Evolutionary conservation across 352 stramenopile genomes (phyloP), one percentile per base, ranked within the genome.

Genomic region (Hyaloperonospora brassicae): DNA sequence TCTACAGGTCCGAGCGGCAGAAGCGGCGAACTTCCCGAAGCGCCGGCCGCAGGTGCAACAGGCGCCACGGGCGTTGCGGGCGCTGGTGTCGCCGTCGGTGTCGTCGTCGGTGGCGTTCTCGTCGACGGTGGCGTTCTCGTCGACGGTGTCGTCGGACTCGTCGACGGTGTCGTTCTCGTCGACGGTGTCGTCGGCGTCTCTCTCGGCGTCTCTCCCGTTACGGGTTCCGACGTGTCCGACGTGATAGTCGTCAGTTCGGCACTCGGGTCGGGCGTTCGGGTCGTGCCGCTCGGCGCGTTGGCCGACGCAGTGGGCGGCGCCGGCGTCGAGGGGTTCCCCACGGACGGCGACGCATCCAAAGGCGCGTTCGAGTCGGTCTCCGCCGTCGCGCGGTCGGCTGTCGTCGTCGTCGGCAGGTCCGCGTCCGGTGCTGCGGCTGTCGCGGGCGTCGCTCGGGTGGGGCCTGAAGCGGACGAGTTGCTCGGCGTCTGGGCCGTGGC

Each of bases 51-150:
- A n/a, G n/a, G n/a, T n/a, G n/a, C n/a, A n/a, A n/a, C n/a, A n/a
- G n/a, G n/a, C 27, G 27, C 7, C 27, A 7, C 7, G 27, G 27
- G 3, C 27, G 27, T 31, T 50, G 76, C 73, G 24, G 66, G 65
- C 38, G 76, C 61, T 44, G 73, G 51, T 38, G 72, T 69, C 0
- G 66, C 56, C n/a, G n/a, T n/a, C n/a, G n/a, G n/a, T n/a, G n/a
- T n/a, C n/a, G n/a, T n/a, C n/a, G n/a, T n/a, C n/a, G n/a, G n/a
- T n/a, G n/a, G n/a, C n/a, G n/a, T n/a, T n/a, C n/a, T n/a, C n/a
- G n/a, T n/a, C n/a, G n/a, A n/a, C 34, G 66, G 59, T 13, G 64
- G 52, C 14, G 52, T 67, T 4, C 57, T 67, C 38, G 58, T n/a
- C n/a, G n/a, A n/a, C n/a, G n/a, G n/a, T n/a, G n/a, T n/a, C n/a